Conservation (phyloP, 2,329 filamentous ascomycete species). For the Lachnellula suecica region DNA sequence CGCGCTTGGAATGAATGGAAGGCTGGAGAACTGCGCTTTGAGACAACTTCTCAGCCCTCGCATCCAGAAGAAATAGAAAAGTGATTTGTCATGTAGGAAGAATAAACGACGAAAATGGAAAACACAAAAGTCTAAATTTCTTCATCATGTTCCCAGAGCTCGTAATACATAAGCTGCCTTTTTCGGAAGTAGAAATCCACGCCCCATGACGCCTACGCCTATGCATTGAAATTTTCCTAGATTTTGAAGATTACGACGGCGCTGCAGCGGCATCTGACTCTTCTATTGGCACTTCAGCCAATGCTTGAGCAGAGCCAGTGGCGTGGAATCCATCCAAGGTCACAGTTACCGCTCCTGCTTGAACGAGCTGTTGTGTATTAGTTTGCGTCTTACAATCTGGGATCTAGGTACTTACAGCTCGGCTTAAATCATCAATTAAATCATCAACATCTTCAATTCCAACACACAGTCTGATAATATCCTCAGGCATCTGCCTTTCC, state of each 20-base stretch:
- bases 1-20: not conserved
- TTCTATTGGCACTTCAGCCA: conserved; percentile 28
- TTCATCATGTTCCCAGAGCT: not conserved
- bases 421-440: conserved; percentile 86
- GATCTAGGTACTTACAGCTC: conserved; percentile 67
- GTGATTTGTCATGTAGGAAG: not conserved
- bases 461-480: conserved; percentile 92
- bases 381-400: conserved; percentile 12
- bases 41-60: not conserved
- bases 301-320: conserved; percentile 21
- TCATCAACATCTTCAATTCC: conserved; percentile 94
- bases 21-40: not conserved
- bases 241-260: conserved; percentile 9
- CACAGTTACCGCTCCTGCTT: conserved; percentile 89
- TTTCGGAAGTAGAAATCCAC: conserved; percentile 1
- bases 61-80: not conserved
- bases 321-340: conserved; percentile 82
- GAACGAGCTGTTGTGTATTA: conserved; percentile 64
- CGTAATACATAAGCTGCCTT: not conserved
- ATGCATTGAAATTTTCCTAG: conserved; percentile 11
- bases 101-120: not conserved
- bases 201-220: conserved; percentile 15
- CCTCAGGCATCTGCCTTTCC: conserved; percentile 91
- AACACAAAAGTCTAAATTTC: not conserved
- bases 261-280: conserved; percentile 28